Base-by-base conservation (phyloP, 1,284 basidiomycete genomes). In the Pseudozyma pruni region DNA sequence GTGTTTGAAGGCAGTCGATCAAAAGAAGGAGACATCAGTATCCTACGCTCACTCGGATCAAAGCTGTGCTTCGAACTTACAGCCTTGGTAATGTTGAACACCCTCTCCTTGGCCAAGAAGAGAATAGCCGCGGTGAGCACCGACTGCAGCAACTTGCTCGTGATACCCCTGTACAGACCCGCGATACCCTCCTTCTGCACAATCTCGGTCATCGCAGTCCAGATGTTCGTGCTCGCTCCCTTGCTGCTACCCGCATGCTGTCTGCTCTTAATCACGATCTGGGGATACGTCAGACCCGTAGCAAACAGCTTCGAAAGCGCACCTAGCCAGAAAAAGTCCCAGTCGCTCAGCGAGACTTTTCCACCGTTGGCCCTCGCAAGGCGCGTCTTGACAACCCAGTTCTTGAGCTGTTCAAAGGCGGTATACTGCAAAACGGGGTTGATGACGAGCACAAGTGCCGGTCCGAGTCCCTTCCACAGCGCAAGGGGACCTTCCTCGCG, bases 401-500 rank as follows among this genome's bases (percentile, higher is more conserved):
- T 77, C 74, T 81, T 81, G 43, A 81, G 59, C 57, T 80, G 79
- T 58, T 82, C 80, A 41, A 80, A 82, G 9, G 72, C 79, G 4
- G 80, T 82, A 70, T 82, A 82, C 71, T 76, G 87, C 38, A 98
- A 86, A 32, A 99, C 91, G 8, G 96, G 96, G 83, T 99, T 99
- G 77, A 94, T 88, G 75, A 98, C 94, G 40, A 98, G 86, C 32
- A 94, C 87, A 48, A 98, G 86, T 16, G 95, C 94, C 3, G 96
- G 94, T 0, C 94, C 93, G 37, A 99, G 88, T n/a, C 96, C 96
- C 50, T 93, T 87, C 91, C 92, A 98, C 79, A 99, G 91, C 1
- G 90, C 94, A 19, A 86, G 83, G 19, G 89, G 74, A 11, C 95
- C 95, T 78, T 90, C 91, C 69, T 90, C 89, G 49, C 87, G 86